Base-by-base conservation (phyloP, 176 grass and related monocot genomes). In the Neostapfia colusana region DNA sequence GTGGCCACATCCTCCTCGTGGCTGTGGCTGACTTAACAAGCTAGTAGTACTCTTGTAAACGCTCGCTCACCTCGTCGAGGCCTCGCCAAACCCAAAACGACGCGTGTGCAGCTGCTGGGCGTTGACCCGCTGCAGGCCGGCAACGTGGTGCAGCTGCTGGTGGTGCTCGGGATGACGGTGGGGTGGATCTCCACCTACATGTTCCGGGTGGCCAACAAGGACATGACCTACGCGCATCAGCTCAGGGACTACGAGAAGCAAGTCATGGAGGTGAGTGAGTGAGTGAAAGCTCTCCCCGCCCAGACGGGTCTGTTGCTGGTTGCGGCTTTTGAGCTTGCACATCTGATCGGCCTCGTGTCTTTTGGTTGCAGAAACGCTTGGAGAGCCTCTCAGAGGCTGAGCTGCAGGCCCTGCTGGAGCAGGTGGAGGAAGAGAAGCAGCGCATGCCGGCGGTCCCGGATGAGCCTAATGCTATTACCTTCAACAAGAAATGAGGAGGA, bases 181-280 rank as follows among this genome's bases (percentile, higher is more conserved):
- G 95, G 91, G 24, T 98, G 95, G 95, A 92, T 98, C 70, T 92
- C 95, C 20, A 90, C 84, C 36, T 98, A 98, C 87, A 93, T 98
- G 85, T 92, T 94, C 79, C 78, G 95, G 77, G 95, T 98, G 27
- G 88, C 95, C 73, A 98, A 90, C 89, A 98, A 98, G 70, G 95
- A 92, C 69, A 98, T 98, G 91, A 93, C 95, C 78, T 98, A 98
- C 69, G 86, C 91, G n/a, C 79, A 89, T 17, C 95, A 98, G 80
- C 88, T 98, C 79, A 94, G 83, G 84, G 85, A 84, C 74, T 98
- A 98, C 59, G 95, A 94, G 85, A 98, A 92, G 74, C 85, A 94
- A 82, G 95, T 98, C 88, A 98, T 98, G 95, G 91, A 98, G 91
- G n/a, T n/a, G n/a, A n/a, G n/a, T n/a, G n/a, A n/a, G 91, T 92